Evolutionary conservation across 2,329 filamentous ascomycete species (phyloP), one percentile per base, ranked within the genome.

Genomic region (Aspergillus piperis): DNA sequence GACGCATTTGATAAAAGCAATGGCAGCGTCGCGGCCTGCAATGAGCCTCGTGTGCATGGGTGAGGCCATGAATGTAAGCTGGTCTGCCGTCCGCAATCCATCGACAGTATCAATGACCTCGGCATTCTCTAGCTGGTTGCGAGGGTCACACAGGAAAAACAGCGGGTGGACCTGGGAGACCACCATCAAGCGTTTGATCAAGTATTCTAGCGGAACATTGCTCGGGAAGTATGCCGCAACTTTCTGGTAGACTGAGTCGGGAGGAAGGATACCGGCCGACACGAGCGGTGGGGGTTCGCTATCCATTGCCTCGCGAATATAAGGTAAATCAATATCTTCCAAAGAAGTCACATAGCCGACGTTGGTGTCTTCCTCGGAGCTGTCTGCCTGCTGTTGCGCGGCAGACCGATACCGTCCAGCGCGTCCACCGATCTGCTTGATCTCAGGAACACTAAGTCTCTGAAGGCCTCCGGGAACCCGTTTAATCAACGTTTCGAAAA

Each of bases 401-500:
- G 91, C 91, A 27, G 89, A 88, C 59, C 88, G 88, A 76, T 88
- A 99, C 49, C 95, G 88, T 27, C 95, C 95, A 11, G 95, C 95
- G 66, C 95, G 88, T 17, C 95, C 95, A 53, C 88, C 95, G 70
- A 99, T 99, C 73, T 99, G 95, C 75, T 96, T 97, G 69, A 97
- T 83, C 66, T 97, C 91, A 0, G 92, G 89, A 3, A 90, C 82
- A 0, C 83, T 80, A 23, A 99, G 81, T 3, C 81, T 77, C 15
- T 86, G 80, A 30, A 83, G 81, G 5, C 80, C 77, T 1, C 66
- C 71, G 1, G 89, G 89, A 63, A 92, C 84, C 65, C 84, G 89
- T 74, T 97, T 99, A 61, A 82, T 79, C 2, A 88, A 83, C 0
- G 88, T 83, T 70, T 96, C 91, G 66, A 99, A 95, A 57, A 99